A percentile compares a stretch with the other conserved stretches of the same genome.
These are phyloP conservation scores for Aspergillus persii DNA, from an alignment of 2,329 filamentous ascomycete genomes.

Conservation along the genomic window DNA sequence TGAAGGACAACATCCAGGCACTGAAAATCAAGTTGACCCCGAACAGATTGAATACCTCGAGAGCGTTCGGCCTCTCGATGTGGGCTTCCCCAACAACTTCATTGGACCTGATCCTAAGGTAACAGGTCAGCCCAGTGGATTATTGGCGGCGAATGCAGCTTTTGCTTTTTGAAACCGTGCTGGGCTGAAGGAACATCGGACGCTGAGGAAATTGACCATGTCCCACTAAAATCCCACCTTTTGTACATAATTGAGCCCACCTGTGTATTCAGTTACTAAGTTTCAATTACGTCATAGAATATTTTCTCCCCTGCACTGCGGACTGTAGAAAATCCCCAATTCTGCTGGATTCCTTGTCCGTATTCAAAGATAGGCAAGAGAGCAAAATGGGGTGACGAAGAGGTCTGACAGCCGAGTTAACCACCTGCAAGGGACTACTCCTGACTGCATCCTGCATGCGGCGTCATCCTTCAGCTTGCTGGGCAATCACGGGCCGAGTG, in stretches of 20 bases:
- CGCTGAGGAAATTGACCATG: neutral
- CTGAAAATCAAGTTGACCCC: slow-evolving; percentile 47
- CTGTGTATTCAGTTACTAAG: neutral
- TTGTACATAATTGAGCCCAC: neutral
- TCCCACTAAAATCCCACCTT: neutral
- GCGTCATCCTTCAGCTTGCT: neutral
- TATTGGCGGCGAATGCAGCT: slow-evolving; percentile 11
- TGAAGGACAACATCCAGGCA: slow-evolving; percentile 40
- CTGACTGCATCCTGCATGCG: neutral
- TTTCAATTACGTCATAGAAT: neutral
- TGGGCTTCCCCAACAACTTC: slow-evolving; percentile 66
- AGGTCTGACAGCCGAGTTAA: no score
- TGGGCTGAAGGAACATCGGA: slow-evolving; percentile 12
- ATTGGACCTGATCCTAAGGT: slow-evolving; percentile 37
- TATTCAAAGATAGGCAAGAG: no score
- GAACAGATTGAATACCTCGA: slow-evolving; percentile 69
- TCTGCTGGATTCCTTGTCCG: neutral
- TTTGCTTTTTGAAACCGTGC: slow-evolving; percentile 17
- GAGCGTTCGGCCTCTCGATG: slow-evolving; percentile 58
- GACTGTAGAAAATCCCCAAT: neutral
- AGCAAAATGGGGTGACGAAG: no score
- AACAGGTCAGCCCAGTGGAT: slow-evolving; percentile 9
- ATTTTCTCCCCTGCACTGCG: neutral
- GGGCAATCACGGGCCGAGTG: slow-evolving; percentile 11
- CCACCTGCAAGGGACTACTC: no score